Percentiles rank a stretch among this genome's conserved stretches.
phyloP scores from a whole-genome alignment of 1,139 yeast genomes.

The Wickerhamiella pararugosa region DNA sequence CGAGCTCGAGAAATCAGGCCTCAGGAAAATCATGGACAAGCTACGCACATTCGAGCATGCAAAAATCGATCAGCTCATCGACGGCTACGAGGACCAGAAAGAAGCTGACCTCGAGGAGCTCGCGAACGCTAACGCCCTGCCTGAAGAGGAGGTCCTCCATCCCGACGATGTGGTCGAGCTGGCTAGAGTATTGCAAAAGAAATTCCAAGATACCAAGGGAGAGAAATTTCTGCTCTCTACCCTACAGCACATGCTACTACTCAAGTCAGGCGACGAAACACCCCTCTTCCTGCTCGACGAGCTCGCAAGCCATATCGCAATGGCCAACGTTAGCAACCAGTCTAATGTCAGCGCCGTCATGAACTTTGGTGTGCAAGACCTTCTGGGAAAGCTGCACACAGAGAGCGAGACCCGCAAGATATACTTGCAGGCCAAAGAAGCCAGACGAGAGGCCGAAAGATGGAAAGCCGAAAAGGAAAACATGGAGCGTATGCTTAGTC shows the following conservation, averaged over 20 bases:
- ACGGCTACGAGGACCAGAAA: slow-evolving; percentile 48
- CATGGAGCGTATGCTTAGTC: slow-evolving; percentile 52
- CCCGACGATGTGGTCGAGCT: slow-evolving; percentile 55
- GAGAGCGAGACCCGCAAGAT: slow-evolving; percentile 85
- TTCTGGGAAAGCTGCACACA: slow-evolving; percentile 66
- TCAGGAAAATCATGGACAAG: slow-evolving; percentile 45
- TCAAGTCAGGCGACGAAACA: slow-evolving; percentile 42
- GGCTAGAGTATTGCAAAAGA: slow-evolving; percentile 52
- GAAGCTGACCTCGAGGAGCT: slow-evolving; percentile 58
- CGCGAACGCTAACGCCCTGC: background rate
- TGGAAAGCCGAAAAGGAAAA: slow-evolving; percentile 78
- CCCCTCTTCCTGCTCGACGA: slow-evolving; percentile 71
- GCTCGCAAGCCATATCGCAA: slow-evolving; percentile 62
- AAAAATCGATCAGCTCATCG: slow-evolving; percentile 49
- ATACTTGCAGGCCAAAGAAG: slow-evolving; percentile 51
- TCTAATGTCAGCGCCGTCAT: slow-evolving; percentile 59
- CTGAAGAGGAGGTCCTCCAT: background rate
- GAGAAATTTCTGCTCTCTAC: slow-evolving; percentile 55
- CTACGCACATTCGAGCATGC: slow-evolving; percentile 51
- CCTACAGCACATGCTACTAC: slow-evolving; percentile 66
- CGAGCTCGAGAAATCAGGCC: slow-evolving; percentile 63
- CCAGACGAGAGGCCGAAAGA: slow-evolving; percentile 56
- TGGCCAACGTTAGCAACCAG: slow-evolving; percentile 35
- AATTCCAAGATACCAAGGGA: slow-evolving; percentile 56
- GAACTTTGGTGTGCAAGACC: slow-evolving; percentile 68